Percentiles rank a stretch among this genome's conserved stretches.
Evolutionary conservation across 768 basidiomycete genomes (phyloP).

Genomic region (Boletus reticuloceps): DNA sequence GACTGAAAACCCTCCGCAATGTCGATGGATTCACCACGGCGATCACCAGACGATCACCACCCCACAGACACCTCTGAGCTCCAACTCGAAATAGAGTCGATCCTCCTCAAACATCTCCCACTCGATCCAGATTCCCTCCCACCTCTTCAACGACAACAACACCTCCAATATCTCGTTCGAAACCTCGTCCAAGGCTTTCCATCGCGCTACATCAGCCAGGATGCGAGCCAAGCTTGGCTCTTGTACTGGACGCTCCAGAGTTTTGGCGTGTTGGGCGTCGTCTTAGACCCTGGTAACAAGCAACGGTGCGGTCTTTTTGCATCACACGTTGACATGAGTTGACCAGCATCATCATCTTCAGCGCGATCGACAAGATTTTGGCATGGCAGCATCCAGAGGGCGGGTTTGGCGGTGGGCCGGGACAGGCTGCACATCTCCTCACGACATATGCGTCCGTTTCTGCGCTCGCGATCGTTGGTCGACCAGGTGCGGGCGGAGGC

Average conservation of each 20-base stretch:
- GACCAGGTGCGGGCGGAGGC: conserved; percentile 67
- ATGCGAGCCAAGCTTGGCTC: conserved; percentile 95
- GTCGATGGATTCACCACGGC: conserved; percentile 18
- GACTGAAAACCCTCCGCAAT: conserved; percentile 7
- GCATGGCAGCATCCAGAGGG: conserved; percentile 82
- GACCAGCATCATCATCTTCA: conserved; percentile 24
- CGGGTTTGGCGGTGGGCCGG: conserved; percentile 90
- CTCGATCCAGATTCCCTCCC: conserved; percentile 26
- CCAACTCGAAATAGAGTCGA: conserved; percentile 65
- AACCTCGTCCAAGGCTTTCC: conserved; percentile 81
- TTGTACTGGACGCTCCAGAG: conserved; percentile 91
- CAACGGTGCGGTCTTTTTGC: conserved; percentile 50
- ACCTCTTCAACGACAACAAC: conserved; percentile 56
- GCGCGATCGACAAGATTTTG: conserved; percentile 78
- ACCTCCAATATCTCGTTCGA: conserved; percentile 73
- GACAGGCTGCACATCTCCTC: conserved; percentile 83
- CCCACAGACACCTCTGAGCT: conserved; percentile 59
- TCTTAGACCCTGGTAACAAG: conserved; percentile 72
- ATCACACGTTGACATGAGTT: not conserved
- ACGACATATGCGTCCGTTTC: conserved; percentile 89
- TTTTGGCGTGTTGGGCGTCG: conserved; percentile 76
- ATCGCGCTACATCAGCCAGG: conserved; percentile 73
- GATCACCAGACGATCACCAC: conserved; percentile 54
- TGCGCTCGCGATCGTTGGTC: conserved; percentile 77
- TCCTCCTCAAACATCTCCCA: conserved; percentile 57